Evolutionary conservation across 2,329 filamentous ascomycete species (phyloP), one percentile per base, ranked within the genome.

Genomic region (Aureobasidium pullulans): DNA sequence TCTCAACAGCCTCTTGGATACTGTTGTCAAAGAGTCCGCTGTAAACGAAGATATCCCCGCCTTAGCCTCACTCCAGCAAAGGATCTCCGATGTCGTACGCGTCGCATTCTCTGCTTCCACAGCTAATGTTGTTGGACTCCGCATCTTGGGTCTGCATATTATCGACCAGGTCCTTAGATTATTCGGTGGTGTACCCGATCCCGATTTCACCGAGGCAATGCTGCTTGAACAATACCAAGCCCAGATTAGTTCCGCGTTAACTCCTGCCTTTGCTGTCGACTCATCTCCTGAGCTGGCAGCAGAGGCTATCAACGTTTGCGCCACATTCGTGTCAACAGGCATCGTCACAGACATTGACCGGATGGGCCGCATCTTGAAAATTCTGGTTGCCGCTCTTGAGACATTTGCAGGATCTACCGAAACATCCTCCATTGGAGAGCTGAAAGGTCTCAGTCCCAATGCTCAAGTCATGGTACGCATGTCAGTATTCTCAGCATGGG

Each of bases 391-490:
- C 44, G 92, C 92, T 0, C 80, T 99, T 1, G 93, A 97, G 68
- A 96, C 93, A 72, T 96, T 97, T 68, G 90, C 90, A 2, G 78
- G 75, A 47, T 89, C 95, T 62, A 80, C 83, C 1, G 89, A 95
- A 66, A 88, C 87, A 44, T 90, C 89, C 0, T 85, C 90, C 23
- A 97, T 99, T 69, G 94, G 94, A 15, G 95, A 99, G 65, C 79
- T 99, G 6, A 90, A 90, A 73, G 90, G 90, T 0, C 83, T 99
- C 16, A 96, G 92, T 70, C 91, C 93, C 1, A 99, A 99, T 71
- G 93, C 94, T 0, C 89, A 95, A 69, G 90, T 96, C 50, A 99
- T 99, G 94, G 90, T 99, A 59, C 96, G 96, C 73, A 94, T 97
- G 84, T 88, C 94, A 0, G 88, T 99, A 1, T 96, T 96, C 72